Evolutionary conservation across 352 stramenopile genomes (phyloP), one percentile per base, ranked within the genome.

Genomic region (Phytopythium sindhum): DNA sequence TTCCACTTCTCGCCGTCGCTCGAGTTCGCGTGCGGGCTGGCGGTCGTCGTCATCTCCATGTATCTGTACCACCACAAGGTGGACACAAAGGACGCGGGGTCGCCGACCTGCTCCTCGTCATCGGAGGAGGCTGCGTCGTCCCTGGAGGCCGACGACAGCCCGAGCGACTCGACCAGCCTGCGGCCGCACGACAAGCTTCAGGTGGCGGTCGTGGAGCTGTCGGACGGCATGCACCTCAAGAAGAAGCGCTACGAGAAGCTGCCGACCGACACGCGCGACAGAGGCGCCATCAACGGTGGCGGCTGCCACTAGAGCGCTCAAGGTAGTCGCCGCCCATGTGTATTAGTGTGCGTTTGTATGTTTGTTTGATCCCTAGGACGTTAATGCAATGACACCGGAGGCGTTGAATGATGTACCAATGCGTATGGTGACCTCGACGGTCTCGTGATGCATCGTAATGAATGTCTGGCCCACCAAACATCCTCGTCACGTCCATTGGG

Each of bases 41-140:
- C 74, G 17, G 86, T 94, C 35, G 70, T 92, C 19, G 69, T 94
- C 61, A 86, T 94, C 56, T 94, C 87, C 59, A 94, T 94, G 81
- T 96, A 96, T 56, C 79, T 96, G 52, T 96, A 96, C 66, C 87
- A 96, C 73, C 81, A 92, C 67, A 81, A 84, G 67, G 54, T 85
- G 44, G 69, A 80, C 45, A 35, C 21, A 6, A 23, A 28, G 28
- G 60, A 68, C 29, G 31, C 48, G 15, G 63, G 47, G 23, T 73
- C 66, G 15, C 61, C 63, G 10, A 63, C 61, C 31, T 57, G 53
- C n/a, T 72, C 64, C 1, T 63, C 64, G 21, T 67, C 69, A 0
- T 57, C 62, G 28, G 44, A 33, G 41, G 24, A 58, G 23, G 21
- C 29, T 0, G 33, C 52, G 6, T 63, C 54, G 19, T 63, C 69